Percentiles rank a stretch among this genome's conserved stretches.
phyloP scores from a whole-genome alignment of 2,329 filamentous ascomycete species.

The Fusarium subglutinans region DNA sequence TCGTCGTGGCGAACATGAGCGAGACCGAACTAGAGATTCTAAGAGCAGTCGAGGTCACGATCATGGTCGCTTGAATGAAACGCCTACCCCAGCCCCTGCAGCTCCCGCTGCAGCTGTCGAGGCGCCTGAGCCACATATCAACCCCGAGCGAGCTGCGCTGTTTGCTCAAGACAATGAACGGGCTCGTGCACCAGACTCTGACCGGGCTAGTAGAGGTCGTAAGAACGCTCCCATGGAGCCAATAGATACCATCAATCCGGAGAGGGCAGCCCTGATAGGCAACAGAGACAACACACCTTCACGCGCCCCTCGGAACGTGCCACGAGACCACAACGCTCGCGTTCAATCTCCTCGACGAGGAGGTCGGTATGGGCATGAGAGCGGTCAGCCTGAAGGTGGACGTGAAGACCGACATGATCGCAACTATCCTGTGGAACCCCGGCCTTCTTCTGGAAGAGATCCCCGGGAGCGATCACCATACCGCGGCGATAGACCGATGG shows the following conservation, averaged over 20 bases:
- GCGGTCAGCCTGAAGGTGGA: conserved; percentile 45
- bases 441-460: conserved; percentile 43
- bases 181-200: conserved; percentile 43
- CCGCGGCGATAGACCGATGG: conserved; percentile 50
- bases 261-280: conserved; percentile 57
- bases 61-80: conserved; percentile 43
- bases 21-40: conserved; percentile 50
- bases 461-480: conserved; percentile 48
- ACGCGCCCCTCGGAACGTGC: conserved; percentile 55
- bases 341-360: conserved; percentile 61
- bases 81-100: conserved; percentile 42
- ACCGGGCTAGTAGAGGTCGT: conserved; percentile 44
- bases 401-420: conserved; percentile 61
- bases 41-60: conserved; percentile 43
- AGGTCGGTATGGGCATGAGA: conserved; percentile 46
- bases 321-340: conserved; percentile 52
- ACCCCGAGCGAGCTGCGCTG: conserved; percentile 64
- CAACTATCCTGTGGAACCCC: conserved; percentile 49
- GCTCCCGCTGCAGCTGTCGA: conserved; percentile 36
- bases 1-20: conserved; percentile 54
- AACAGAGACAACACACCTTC: conserved; percentile 50
- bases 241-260: conserved; percentile 57
- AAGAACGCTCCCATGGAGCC: conserved; percentile 43
- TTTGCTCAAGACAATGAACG: conserved; percentile 52
- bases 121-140: conserved; percentile 59